Evolutionary conservation across 257 asterid genomes (phyloP).

Genomic region (Ehretia macrophylla): DNA sequence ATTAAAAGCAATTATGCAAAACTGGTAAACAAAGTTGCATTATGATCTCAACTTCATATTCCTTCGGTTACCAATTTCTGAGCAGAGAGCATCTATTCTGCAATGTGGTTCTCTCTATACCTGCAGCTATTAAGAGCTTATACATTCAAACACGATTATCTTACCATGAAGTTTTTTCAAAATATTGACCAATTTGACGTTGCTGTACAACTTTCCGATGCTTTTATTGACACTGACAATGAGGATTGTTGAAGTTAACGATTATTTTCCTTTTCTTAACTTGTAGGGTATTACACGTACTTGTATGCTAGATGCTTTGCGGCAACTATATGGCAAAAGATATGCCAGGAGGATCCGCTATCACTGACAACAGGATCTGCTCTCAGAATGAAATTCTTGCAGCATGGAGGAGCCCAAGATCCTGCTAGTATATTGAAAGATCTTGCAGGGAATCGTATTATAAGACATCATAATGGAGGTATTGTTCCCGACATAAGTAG

Average conservation of each 20-base stretch:
- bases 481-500: slow-evolving; percentile 69
- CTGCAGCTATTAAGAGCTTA: too few species aligned
- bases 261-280: slow-evolving; percentile 7
- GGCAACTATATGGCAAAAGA: slow-evolving; percentile 74
- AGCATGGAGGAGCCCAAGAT: slow-evolving; percentile 94
- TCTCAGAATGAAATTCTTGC: slow-evolving; percentile 66
- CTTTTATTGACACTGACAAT: too few species aligned
- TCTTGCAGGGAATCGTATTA: slow-evolving; percentile 52
- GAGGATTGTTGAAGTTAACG: neutral
- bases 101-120: too few species aligned
- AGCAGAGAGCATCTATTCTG: too few species aligned
- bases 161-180: too few species aligned
- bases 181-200: too few species aligned
- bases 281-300: slow-evolving; percentile 89
- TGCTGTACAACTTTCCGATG: too few species aligned
- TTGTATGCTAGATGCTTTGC: slow-evolving; percentile 91
- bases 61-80: too few species aligned
- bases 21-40: too few species aligned
- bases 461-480: slow-evolving; percentile 48
- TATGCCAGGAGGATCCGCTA: slow-evolving; percentile 70
- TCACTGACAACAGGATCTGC: slow-evolving; percentile 74
- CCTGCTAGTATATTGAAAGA: slow-evolving; percentile 63
- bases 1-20: too few species aligned
- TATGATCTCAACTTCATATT: too few species aligned
- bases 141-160: too few species aligned